phyloP scores from a whole-genome alignment of 192 early-diverging fungal species.

The Coemansia sp. region DNA sequence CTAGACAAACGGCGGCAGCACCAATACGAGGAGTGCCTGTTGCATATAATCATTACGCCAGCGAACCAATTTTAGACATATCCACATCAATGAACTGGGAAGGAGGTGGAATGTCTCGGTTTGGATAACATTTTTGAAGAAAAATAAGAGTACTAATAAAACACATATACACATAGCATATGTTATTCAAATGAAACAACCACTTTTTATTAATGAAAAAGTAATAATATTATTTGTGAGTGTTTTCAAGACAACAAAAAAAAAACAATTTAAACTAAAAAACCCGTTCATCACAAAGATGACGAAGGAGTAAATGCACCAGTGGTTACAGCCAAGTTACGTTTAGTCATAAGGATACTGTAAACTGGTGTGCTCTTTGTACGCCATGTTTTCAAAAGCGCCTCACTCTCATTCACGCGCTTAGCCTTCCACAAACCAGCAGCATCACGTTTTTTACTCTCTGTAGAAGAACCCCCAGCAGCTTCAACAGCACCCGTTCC shows the following conservation, averaged over 20 bases:
- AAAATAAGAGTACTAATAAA: no score
- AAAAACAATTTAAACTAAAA: neutral
- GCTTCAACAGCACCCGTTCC: conserved; percentile 3
- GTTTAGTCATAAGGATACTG: conserved; percentile 74
- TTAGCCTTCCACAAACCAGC: conserved; percentile 49
- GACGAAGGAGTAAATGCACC: conserved; percentile 62
- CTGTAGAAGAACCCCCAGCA: no score
- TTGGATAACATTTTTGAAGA: conserved; percentile 27
- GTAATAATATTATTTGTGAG: neutral
- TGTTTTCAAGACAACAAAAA: neutral
- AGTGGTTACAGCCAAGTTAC: conserved; percentile 80
- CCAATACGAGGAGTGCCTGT: no score
- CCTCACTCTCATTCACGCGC: conserved; percentile 42
- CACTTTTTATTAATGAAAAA: neutral
- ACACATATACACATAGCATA: no score
- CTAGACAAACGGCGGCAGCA: neutral
- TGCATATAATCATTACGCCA: conserved; percentile 37
- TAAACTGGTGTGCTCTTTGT: conserved; percentile 94
- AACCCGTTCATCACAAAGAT: no score
- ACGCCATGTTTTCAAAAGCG: conserved; percentile 69
- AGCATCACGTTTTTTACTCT: conserved; percentile 48
- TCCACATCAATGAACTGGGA: conserved; percentile 31
- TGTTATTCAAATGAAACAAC: no score
- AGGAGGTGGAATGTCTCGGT: conserved; percentile 27
- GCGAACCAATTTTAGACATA: conserved; percentile 33